A percentile compares a stretch with the other conserved stretches of the same genome.
These are phyloP conservation scores for Trichoderma asperellum DNA, from an alignment of 2,329 filamentous ascomycete genomes.

Conservation along the genomic window DNA sequence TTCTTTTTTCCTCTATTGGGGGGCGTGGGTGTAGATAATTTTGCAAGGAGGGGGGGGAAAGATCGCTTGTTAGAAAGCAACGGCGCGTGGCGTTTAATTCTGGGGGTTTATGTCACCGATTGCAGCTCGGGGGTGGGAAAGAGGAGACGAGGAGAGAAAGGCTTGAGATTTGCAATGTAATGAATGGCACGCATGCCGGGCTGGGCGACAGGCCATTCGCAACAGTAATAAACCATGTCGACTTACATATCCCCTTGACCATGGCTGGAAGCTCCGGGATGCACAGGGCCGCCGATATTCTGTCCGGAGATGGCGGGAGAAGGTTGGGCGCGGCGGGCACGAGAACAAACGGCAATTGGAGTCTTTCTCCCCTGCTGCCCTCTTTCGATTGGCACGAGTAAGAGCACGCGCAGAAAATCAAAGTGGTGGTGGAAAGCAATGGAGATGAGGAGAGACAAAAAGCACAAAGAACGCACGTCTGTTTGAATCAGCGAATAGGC, in stretches of 20 bases:
- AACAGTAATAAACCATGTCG: slow-evolving; percentile 1
- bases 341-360: not conserved
- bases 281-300: not conserved
- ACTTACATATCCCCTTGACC: slow-evolving; percentile 30
- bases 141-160: not conserved
- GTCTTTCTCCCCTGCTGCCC: not conserved
- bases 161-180: not conserved
- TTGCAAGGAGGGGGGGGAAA: not conserved
- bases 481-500: not conserved
- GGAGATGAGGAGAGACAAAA: not conserved
- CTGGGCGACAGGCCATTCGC: not conserved
- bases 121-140: not conserved
- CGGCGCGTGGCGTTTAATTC: not conserved
- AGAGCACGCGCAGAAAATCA: not conserved
- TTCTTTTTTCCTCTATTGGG: not conserved
- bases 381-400: not conserved
- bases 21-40: not conserved
- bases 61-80: not conserved
- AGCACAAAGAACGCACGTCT: not conserved
- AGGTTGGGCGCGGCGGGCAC: not conserved
- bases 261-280: slow-evolving; percentile 29
- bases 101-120: not conserved
- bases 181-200: not conserved
- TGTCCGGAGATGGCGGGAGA: slow-evolving; percentile 2
- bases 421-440: not conserved